A percentile compares a stretch with the other conserved stretches of the same genome.
These are phyloP conservation scores for Candida golubevii DNA, from an alignment of 805 yeast genomes.

Conservation along the genomic window DNA sequence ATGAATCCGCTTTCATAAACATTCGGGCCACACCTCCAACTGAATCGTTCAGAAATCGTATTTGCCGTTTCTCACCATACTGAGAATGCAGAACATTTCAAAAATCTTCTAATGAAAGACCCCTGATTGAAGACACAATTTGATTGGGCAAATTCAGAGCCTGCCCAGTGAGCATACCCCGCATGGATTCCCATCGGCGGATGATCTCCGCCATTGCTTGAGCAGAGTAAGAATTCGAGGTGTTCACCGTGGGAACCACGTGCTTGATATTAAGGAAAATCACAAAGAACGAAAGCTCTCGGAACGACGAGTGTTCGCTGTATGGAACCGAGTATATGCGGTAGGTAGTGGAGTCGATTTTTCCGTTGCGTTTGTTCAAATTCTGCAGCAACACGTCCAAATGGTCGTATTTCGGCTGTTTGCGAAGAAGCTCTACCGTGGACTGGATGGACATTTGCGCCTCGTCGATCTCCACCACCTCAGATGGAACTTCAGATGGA, in stretches of 20 bases:
- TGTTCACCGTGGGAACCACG: slow-evolving; percentile 78
- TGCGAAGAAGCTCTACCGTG: slow-evolving; percentile 15
- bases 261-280: slow-evolving; percentile 44
- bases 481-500: not conserved
- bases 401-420: slow-evolving; percentile 20
- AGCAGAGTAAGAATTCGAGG: slow-evolving; percentile 23
- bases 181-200: slow-evolving; percentile 24
- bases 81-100: not conserved
- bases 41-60: too few relatives aligned
- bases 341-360: slow-evolving; percentile 23
- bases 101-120: slow-evolving; percentile 17
- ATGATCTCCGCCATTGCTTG: slow-evolving; percentile 32
- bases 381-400: slow-evolving; percentile 30
- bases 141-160: not conserved
- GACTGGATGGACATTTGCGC: slow-evolving; percentile 3
- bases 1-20: too few relatives aligned
- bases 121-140: slow-evolving; percentile 5
- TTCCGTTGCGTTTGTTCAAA: slow-evolving; percentile 13
- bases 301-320: slow-evolving; percentile 88
- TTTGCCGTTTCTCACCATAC: too few relatives aligned
- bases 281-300: slow-evolving; percentile 70
- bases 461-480: slow-evolving; percentile 5
- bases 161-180: not conserved
- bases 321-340: slow-evolving; percentile 72
- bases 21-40: too few relatives aligned